A percentile compares a stretch with the other conserved stretches of the same genome.
These are phyloP conservation scores for Umbellularia californica DNA, from an alignment of 164 flowering plant species.

Conservation along the genomic window DNA sequence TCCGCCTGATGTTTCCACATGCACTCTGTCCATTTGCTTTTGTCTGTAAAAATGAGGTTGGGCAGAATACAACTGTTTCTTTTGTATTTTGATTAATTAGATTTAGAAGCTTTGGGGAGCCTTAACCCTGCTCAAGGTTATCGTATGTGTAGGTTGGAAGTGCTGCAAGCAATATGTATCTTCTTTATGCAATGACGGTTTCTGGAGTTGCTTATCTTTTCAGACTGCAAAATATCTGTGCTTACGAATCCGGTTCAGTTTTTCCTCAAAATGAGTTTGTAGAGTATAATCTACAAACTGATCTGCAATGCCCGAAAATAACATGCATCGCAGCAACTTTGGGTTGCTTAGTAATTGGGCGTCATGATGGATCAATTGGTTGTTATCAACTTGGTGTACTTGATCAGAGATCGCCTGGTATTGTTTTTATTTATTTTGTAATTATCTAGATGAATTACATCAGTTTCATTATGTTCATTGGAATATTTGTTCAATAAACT, in stretches of 20 bases:
- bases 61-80: not conserved
- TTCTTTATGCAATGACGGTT: slow-evolving; percentile 53
- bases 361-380: slow-evolving; percentile 59
- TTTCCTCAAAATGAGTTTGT: slow-evolving; percentile 39
- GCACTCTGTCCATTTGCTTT: slow-evolving; percentile 63
- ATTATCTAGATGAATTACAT: not conserved
- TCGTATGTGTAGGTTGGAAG: slow-evolving; percentile 27
- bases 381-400: slow-evolving; percentile 53
- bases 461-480: not conserved
- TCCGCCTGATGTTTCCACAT: slow-evolving; percentile 56
- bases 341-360: slow-evolving; percentile 61
- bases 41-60: slow-evolving; percentile 54
- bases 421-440: not conserved
- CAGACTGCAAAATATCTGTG: slow-evolving; percentile 27
- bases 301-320: slow-evolving; percentile 30
- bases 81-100: not conserved
- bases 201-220: slow-evolving; percentile 66
- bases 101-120: not conserved
- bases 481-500: not conserved
- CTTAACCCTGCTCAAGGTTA: not conserved
- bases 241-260: slow-evolving; percentile 41
- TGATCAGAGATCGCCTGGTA: slow-evolving; percentile 54
- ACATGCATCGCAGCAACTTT: slow-evolving; percentile 48
- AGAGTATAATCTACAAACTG: slow-evolving; percentile 33
- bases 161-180: slow-evolving; percentile 19